phyloP scores from a whole-genome alignment of 331 rosid genomes.

The Prunus yedoensis region DNA sequence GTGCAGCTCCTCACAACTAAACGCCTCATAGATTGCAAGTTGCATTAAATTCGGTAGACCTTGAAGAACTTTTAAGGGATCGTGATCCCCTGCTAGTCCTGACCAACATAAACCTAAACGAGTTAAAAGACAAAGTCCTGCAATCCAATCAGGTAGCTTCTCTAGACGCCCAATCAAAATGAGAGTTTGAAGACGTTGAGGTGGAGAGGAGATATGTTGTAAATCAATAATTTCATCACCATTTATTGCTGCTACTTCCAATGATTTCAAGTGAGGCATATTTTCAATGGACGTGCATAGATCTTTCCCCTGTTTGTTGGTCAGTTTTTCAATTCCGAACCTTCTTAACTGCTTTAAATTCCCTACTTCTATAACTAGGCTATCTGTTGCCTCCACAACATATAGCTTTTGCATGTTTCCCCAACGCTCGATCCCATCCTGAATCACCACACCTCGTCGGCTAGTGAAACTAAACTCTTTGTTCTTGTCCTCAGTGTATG shows the following conservation, averaged over 20 bases:
- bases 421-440: too few relatives aligned
- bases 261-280: neutral
- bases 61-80: neutral
- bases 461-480: too few relatives aligned
- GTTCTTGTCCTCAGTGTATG: too few relatives aligned
- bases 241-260: neutral
- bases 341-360: too few relatives aligned
- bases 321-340: too few relatives aligned
- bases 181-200: slow-evolving; percentile 15
- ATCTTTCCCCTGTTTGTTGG: neutral
- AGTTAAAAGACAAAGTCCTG: slow-evolving; percentile 18
- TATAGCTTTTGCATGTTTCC: too few relatives aligned
- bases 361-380: too few relatives aligned
- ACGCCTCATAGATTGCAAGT: slow-evolving; percentile 12
- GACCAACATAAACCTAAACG: slow-evolving; percentile 8
- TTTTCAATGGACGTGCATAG: slow-evolving; percentile 6
- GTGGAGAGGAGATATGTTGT: slow-evolving; percentile 13
- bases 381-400: too few relatives aligned
- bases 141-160: slow-evolving; percentile 32
- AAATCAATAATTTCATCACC: slow-evolving; percentile 23
- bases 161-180: slow-evolving; percentile 5
- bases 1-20: slow-evolving; percentile 24
- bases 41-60: slow-evolving; percentile 11
- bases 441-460: too few relatives aligned
- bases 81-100: neutral